A percentile compares a stretch with the other conserved stretches of the same genome.
Evolutionary conservation across 805 yeast genomes (phyloP).

Genomic region (Cyberlindnera mycetangii): DNA sequence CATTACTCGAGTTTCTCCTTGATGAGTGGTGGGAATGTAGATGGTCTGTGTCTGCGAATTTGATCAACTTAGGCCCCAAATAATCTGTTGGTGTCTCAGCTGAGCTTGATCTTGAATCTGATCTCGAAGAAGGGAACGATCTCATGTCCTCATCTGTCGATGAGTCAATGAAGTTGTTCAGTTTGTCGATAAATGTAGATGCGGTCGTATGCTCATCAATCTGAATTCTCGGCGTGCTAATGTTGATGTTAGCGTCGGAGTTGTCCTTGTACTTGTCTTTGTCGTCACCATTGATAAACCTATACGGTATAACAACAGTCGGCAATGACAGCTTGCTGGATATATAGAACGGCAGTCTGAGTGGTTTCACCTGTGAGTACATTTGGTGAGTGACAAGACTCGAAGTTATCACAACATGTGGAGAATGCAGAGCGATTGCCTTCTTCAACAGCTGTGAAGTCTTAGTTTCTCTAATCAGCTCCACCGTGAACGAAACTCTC

Average conservation of each 20-base stretch:
- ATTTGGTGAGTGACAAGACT: constrained; percentile 16
- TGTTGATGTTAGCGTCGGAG: not conserved
- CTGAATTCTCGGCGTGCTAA: not conserved
- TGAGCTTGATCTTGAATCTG: constrained; percentile 5
- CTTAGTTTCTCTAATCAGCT: constrained; percentile 22
- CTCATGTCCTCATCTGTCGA: constrained; percentile 1
- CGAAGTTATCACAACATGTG: constrained; percentile 22
- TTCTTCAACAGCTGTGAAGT: constrained; percentile 17
- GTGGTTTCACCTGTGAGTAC: constrained; percentile 1
- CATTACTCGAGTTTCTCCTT: constrained; percentile 19
- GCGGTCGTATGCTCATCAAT: not conserved
- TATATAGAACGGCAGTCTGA: constrained; percentile 22
- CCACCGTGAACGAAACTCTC: constrained; percentile 23
- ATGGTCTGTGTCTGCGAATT: constrained; percentile 15
- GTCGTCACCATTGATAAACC: constrained; percentile 2
- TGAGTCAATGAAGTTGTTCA: constrained; percentile 7
- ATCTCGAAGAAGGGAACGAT: constrained; percentile 1
- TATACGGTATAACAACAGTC: constrained; percentile 21
- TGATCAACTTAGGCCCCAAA: constrained; percentile 19
- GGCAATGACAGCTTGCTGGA: constrained; percentile 22
- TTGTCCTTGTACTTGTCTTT: not conserved
- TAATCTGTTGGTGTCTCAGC: constrained; percentile 11
- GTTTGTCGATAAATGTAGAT: not conserved
- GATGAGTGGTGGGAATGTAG: constrained; percentile 14
- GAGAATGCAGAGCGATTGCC: constrained; percentile 19